Evolutionary conservation across 768 basidiomycete species (phyloP).

Genomic region (Pleurotus cornucopiae): DNA sequence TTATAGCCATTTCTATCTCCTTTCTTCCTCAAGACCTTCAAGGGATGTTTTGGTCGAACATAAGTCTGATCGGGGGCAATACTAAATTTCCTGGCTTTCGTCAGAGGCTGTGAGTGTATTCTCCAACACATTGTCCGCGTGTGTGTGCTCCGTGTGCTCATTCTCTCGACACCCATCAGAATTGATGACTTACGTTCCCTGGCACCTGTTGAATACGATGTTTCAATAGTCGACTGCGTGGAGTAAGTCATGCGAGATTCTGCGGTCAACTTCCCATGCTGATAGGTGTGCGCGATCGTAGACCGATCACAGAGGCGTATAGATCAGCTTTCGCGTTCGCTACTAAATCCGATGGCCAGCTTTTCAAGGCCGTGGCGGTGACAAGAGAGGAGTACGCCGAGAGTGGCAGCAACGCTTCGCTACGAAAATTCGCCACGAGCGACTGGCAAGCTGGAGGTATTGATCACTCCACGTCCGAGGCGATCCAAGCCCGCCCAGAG

Average conservation of each 20-base stretch:
- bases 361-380: constrained; percentile 49
- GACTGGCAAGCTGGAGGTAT: constrained; percentile 48
- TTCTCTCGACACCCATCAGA: constrained; percentile 31
- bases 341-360: constrained; percentile 30
- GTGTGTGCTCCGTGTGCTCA: not conserved
- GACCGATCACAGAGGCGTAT: constrained; percentile 67
- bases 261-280: not conserved
- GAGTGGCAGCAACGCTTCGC: constrained; percentile 68
- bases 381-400: constrained; percentile 85
- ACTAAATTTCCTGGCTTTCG: constrained; percentile 72
- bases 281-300: constrained; percentile 19
- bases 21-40: constrained; percentile 76
- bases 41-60: constrained; percentile 95
- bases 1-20: constrained; percentile 73
- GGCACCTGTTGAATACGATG: constrained; percentile 78
- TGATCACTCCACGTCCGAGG: constrained; percentile 28
- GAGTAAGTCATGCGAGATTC: constrained; percentile 49
- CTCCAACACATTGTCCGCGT: not conserved
- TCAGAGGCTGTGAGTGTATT: constrained; percentile 62
- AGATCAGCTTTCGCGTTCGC: constrained; percentile 57
- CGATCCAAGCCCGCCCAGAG: constrained; percentile 15
- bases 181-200: constrained; percentile 69
- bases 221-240: constrained; percentile 64
- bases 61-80: constrained; percentile 85
- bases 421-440: constrained; percentile 59